Evolutionary conservation across 352 stramenopile species (phyloP), one percentile per base, ranked within the genome.

Genomic region (Phytopythium boreale): DNA sequence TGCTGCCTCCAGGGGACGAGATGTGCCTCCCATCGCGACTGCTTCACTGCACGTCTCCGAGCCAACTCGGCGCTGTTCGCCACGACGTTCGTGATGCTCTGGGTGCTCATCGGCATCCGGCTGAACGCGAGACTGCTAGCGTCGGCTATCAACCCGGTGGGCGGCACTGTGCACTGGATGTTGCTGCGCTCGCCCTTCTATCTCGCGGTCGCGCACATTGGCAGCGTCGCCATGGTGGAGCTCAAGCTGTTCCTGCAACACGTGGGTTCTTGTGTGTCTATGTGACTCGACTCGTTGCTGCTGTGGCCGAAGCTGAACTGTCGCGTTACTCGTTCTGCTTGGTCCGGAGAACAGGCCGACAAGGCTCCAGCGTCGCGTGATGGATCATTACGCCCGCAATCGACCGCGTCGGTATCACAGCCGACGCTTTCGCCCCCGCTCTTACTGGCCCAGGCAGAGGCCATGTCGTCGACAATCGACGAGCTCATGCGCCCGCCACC

Each of bases 191-290:
- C 82, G 51, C 82, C 86, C 14, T 89, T 89, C 66, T 90, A 77
- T 51, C 62, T 92, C 41, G 63, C 72, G 2, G 76, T 87, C 47
- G 72, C 77, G 27, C 86, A 94, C 59, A 72, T 89, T 27, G 80
- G 75, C 56, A 89, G 79, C 36, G 59, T 94, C 44, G 44, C 82
- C 15, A 71, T 94, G 17, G 76, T 94, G 5, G 63, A 67, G 39
- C 77, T 94, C 44, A 93, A 94, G 62, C 65, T 88, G 46, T 89
- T 94, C 41, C 64, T 94, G n/a, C 82, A 94, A 43, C 86, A 92
- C 59, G 79, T 84, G 70, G n/a, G 55, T 46, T 9, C 7, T 4
- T 29, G n/a, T 20, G 2, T 31, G 19, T 24, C 19, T n/a, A 1
- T 43, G 8, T 31, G 26, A 14, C 34, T 31, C 26, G 27, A 9